Base-by-base conservation (phyloP, 1,284 basidiomycete genomes). In the Neotropicomus parvogracilis region DNA sequence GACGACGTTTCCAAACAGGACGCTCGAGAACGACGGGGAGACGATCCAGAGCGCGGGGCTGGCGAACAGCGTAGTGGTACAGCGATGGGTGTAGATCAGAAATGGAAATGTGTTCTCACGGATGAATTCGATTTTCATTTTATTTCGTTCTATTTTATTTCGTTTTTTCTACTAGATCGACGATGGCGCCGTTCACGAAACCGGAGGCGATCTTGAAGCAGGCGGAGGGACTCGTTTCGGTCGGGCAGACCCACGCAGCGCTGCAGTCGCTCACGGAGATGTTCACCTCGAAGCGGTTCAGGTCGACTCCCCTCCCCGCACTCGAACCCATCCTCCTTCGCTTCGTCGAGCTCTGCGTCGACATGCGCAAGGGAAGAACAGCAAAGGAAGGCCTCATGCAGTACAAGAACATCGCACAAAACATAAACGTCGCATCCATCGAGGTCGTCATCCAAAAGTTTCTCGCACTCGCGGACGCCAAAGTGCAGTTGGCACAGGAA, bases 311-410 rank as follows among this genome's bases (percentile, higher is more conserved):
- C 1, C 75, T 98, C 32, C 74, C 83, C 6, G 85, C 89, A 9
- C 83, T 99, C 47, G 95, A 99, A 70, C 97, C 97, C 52, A 97
- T 99, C 70, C 90, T 98, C 79, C 72, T 93, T 56, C 85, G 91
- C 42, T 91, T 90, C 67, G 81, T 98, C 74, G 93, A 97, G 66
- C 88, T 99, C 52, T 99, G 94, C 66, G 94, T 99, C 52, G 88
- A 93, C 51, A 85, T 97, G 76, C 85, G 94, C 58, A 95, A 95
- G 68, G 94, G 94, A 6, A 48, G 46, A 16, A 47, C 47, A 3
- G 44, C 48, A 13, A 95, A 97, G 68, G 93, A 97, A 63, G 95
- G 93, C 27, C 81, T 99, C 40, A 91, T 93, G 84, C 89, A 94
- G 67, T 97, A 88, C 80, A 95, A 95, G 75, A 95, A 95, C 67